A percentile compares a stretch with the other conserved stretches of the same genome.
Conservation (phyloP, 2,329 filamentous ascomycete species). For the Dactylonectria estremocensis region DNA sequence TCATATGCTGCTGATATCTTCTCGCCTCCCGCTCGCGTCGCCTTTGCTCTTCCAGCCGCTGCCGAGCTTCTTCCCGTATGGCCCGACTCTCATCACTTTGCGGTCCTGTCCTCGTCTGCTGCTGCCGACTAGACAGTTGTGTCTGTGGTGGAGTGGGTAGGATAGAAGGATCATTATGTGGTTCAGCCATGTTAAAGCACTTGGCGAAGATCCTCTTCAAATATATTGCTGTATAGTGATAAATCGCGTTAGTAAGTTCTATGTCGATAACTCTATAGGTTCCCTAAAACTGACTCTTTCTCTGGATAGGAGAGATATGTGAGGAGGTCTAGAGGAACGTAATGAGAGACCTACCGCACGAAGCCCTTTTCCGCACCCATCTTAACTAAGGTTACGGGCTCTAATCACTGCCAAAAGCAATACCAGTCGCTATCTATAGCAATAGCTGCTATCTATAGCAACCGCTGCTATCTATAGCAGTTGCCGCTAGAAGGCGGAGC, state of each 20-base stretch:
- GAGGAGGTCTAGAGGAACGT: background rate
- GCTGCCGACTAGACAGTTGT: background rate
- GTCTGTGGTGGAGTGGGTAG: background rate
- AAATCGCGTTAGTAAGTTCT: background rate
- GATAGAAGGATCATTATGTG: background rate
- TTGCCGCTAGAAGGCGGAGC: background rate
- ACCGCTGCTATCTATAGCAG: background rate
- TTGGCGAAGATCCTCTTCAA: background rate
- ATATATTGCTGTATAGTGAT: background rate
- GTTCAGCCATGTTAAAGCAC: background rate
- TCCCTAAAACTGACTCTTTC: background rate
- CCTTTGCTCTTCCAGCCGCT: background rate
- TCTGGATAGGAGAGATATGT: background rate
- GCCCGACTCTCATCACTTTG: background rate
- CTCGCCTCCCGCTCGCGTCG: background rate
- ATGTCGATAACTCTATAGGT: background rate
- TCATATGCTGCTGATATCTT: background rate
- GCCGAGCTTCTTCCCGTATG: background rate
- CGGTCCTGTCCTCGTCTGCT: background rate
- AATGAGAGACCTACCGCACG: background rate
- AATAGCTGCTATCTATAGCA: background rate
- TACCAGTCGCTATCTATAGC: background rate
- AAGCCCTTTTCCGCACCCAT: no score
- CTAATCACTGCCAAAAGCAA: background rate
- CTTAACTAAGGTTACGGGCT: no score